Conservation (phyloP, 108 stramenopile genomes). For the Cafeteria roenbergensis region DNA sequence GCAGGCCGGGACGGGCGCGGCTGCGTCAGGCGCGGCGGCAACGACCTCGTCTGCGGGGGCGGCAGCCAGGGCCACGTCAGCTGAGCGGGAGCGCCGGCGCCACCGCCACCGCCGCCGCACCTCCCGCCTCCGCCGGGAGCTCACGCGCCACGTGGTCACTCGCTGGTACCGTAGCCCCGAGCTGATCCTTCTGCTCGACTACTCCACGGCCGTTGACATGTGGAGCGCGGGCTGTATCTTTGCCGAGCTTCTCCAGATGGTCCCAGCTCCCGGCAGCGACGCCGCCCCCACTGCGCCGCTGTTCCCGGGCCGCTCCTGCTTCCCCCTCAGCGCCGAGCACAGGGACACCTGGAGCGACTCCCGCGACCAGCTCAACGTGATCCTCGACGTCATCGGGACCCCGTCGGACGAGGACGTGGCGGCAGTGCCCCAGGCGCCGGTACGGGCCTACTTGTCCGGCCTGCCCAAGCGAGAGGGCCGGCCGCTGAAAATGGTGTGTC, state of each 20-base stretch:
- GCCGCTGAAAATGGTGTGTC: constrained; percentile 50
- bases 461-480: constrained; percentile 44
- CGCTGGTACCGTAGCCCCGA: constrained; percentile 98
- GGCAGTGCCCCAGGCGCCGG: constrained; percentile 44
- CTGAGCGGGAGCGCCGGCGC: too few relatives aligned
- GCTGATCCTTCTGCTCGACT: constrained; percentile 81
- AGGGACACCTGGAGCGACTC: constrained; percentile 42
- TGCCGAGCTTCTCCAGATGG: constrained; percentile 47
- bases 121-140: constrained; percentile 62
- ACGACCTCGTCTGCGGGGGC: too few relatives aligned
- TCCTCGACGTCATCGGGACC: constrained; percentile 82
- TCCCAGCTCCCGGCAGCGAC: constrained; percentile 61
- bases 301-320: constrained; percentile 89
- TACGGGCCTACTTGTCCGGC: constrained; percentile 56
- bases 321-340: constrained; percentile 70
- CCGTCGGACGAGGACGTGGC: constrained; percentile 66
- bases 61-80: too few relatives aligned
- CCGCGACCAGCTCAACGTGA: constrained; percentile 87
- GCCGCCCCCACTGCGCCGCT: constrained; percentile 38
- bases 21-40: too few relatives aligned
- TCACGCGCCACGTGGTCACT: constrained; percentile 94
- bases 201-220: constrained; percentile 85
- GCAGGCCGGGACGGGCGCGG: too few relatives aligned
- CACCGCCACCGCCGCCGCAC: too few relatives aligned
- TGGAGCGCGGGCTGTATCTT: constrained; percentile 64